Percentiles rank a stretch among this genome's conserved stretches.
phyloP scores from a whole-genome alignment of 1,284 basidiomycete genomes.

The Apiotrichum sp. region DNA sequence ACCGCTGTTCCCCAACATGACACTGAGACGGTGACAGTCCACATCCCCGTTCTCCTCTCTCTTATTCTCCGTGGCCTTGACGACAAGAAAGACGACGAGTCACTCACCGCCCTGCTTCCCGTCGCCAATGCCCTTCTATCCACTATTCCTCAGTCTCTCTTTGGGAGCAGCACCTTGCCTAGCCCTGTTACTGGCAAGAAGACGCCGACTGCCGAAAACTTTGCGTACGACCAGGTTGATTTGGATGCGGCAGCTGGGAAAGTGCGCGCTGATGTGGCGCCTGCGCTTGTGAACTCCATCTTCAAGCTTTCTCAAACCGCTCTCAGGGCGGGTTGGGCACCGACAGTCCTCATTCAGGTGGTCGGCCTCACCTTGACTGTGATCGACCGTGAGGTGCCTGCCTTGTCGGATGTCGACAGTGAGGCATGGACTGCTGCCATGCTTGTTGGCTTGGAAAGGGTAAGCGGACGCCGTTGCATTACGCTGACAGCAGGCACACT shows the following conservation, averaged over 20 bases:
- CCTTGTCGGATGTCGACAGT: constrained; percentile 20
- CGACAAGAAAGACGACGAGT: constrained; percentile 2
- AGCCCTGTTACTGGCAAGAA: not conserved
- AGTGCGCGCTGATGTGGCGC: constrained; percentile 14
- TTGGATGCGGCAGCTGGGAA: constrained; percentile 1
- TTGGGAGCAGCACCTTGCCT: not conserved
- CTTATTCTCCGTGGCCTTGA: constrained; percentile 8
- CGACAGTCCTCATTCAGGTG: constrained; percentile 9
- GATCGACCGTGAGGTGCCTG: constrained; percentile 26
- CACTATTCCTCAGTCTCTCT: constrained; percentile 5
- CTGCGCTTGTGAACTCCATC: constrained; percentile 17
- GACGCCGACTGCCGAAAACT: constrained; percentile 1
- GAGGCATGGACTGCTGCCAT: constrained; percentile 37
- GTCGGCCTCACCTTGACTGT: constrained; percentile 17
- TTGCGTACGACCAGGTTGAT: constrained; percentile 2
- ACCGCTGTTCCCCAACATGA: constrained; percentile 49
- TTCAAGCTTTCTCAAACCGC: constrained; percentile 17
- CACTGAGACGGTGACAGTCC: constrained; percentile 43
- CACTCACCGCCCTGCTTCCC: not conserved
- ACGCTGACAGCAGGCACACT: constrained; percentile 51
- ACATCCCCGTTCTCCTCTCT: constrained; percentile 26
- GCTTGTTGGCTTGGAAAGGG: constrained; percentile 26
- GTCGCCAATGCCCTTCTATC: constrained; percentile 10
- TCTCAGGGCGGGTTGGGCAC: constrained; percentile 1
- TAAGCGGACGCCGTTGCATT: constrained; percentile 25